Evolutionary conservation across 441 rosid genomes (phyloP).

Genomic region (Raphanus hybrid): DNA sequence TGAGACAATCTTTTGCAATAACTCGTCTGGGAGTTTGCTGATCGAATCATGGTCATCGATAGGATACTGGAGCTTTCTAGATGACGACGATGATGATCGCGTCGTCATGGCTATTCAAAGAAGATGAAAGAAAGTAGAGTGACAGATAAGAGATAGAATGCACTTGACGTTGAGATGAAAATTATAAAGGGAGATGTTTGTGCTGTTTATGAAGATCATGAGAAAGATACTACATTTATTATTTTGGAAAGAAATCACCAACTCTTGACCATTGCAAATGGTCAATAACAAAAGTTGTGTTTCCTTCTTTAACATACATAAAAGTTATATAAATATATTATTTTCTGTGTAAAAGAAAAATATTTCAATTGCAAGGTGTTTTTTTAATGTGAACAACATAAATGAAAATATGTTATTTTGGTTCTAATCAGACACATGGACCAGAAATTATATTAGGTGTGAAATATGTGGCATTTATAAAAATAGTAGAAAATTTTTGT

Average conservation of each 20-base stretch:
- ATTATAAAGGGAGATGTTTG: background rate
- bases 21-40: slow-evolving; percentile 4
- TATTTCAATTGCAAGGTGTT: background rate
- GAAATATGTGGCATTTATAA: background rate
- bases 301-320: background rate
- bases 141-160: background rate
- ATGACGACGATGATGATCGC: background rate
- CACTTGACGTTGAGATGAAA: background rate
- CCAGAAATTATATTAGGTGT: background rate
- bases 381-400: background rate
- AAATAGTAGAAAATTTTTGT: background rate
- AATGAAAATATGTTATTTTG: background rate
- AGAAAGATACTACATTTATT: background rate
- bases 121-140: background rate
- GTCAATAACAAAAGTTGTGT: background rate
- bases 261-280: background rate
- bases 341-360: background rate
- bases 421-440: background rate
- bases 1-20: slow-evolving; percentile 1
- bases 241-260: background rate
- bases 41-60: background rate
- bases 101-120: background rate
- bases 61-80: background rate
- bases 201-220: background rate
- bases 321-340: background rate